Conservation (phyloP, 495 filamentous ascomycete genomes). For the Letharia columbiana region DNA sequence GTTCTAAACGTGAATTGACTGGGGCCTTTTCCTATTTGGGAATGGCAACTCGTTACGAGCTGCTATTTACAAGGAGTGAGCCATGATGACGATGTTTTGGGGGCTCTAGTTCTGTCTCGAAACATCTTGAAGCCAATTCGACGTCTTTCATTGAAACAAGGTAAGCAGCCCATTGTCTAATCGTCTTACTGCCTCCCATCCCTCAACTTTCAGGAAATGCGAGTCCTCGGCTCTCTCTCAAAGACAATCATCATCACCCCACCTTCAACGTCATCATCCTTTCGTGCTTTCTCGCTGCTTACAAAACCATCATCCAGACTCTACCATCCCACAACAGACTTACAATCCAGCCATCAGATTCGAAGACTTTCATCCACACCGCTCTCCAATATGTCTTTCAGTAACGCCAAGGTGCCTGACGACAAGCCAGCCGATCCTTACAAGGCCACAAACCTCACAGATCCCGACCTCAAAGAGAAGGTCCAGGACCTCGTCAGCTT, state of each 20-base stretch:
- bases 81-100: slow-evolving; percentile 4
- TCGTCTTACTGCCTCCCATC: background rate
- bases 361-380: background rate
- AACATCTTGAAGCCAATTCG: background rate
- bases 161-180: background rate
- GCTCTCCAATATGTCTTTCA: slow-evolving; percentile 36
- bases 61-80: background rate
- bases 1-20: no score
- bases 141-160: background rate
- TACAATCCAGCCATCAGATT: background rate
- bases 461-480: slow-evolving; percentile 61
- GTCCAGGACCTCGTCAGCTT: slow-evolving; percentile 73
- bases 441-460: slow-evolving; percentile 59
- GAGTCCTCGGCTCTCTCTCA: background rate
- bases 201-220: background rate
- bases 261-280: slow-evolving; percentile 12
- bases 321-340: background rate
- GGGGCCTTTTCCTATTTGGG: no score
- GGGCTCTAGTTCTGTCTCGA: background rate
- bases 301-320: slow-evolving; percentile 3
- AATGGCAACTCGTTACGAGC: background rate
- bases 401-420: slow-evolving; percentile 51
- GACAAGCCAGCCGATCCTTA: slow-evolving; percentile 68
- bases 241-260: slow-evolving; percentile 5
- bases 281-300: slow-evolving; percentile 9